These are phyloP conservation scores for Beauveria asiatica DNA, from an alignment of 2,329 filamentous ascomycete genomes.

Conservation along the genomic window DNA sequence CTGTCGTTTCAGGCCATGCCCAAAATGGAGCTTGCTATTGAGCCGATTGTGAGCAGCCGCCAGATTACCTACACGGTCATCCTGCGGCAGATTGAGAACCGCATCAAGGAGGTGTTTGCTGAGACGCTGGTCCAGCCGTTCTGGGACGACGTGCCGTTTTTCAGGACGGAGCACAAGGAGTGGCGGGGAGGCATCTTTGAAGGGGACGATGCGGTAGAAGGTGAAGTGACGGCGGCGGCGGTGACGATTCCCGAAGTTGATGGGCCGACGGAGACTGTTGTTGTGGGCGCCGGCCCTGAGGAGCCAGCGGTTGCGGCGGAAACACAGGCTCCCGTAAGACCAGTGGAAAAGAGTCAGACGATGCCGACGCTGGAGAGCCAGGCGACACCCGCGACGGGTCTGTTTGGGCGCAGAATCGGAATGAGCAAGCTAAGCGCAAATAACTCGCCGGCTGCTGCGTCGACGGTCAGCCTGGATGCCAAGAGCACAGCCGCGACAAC, in stretches of 20 bases:
- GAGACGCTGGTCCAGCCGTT: constrained; percentile 89
- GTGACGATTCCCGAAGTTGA: neutral
- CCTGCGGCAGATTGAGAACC: constrained; percentile 84
- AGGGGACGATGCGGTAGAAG: constrained; percentile 39
- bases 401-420: constrained; percentile 42
- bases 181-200: constrained; percentile 82
- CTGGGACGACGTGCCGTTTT: constrained; percentile 94
- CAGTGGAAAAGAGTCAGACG: constrained; percentile 49
- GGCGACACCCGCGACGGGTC: constrained; percentile 26
- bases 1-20: constrained; percentile 90
- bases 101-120: constrained; percentile 86
- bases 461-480: constrained; percentile 40
- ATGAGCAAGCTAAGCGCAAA: constrained; percentile 25
- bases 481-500: constrained; percentile 31
- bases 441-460: constrained; percentile 27
- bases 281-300: neutral
- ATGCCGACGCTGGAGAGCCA: constrained; percentile 34
- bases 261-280: neutral
- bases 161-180: constrained; percentile 65
- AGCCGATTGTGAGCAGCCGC: constrained; percentile 88
- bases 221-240: constrained; percentile 1
- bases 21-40: constrained; percentile 86
- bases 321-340: constrained; percentile 30
- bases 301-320: constrained; percentile 16
- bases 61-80: constrained; percentile 95